These are phyloP conservation scores for Lepidium aucheri DNA, from an alignment of 345 rosid genomes.

Conservation along the genomic window DNA sequence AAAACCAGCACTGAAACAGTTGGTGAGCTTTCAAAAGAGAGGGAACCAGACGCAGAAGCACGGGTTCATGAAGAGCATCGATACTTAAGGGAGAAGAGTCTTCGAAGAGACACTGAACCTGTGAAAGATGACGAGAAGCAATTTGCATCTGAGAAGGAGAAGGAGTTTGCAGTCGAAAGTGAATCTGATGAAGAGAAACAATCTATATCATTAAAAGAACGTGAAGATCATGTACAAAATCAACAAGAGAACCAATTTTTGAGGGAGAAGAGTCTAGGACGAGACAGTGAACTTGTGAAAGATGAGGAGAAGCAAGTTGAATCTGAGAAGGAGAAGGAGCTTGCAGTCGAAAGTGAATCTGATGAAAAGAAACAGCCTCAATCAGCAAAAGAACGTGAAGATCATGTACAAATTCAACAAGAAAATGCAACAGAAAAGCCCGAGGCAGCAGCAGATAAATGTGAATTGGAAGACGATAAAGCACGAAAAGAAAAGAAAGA, in stretches of 20 bases:
- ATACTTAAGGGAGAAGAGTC: constrained; percentile 21
- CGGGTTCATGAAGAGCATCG: constrained; percentile 12
- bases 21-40: constrained; percentile 26
- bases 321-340: constrained; percentile 24
- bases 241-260: constrained; percentile 23
- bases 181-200: too few species aligned
- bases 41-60: constrained; percentile 24
- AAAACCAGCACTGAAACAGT: constrained; percentile 18
- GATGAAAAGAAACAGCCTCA: constrained; percentile 30
- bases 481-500: constrained; percentile 31
- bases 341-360: constrained; percentile 23
- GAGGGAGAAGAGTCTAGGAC: constrained; percentile 13
- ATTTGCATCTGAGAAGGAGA: too few species aligned
- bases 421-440: constrained; percentile 26
- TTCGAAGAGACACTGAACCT: not conserved
- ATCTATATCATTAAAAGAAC: constrained; percentile 1
- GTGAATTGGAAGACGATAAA: constrained; percentile 28
- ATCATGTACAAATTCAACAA: constrained; percentile 31
- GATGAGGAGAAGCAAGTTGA: constrained; percentile 29
- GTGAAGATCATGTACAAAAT: constrained; percentile 25
- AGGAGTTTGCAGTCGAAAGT: too few species aligned
- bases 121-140: too few species aligned
- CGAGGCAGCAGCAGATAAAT: constrained; percentile 25
- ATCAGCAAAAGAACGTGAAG: constrained; percentile 18
- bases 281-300: constrained; percentile 7